Evolutionary conservation across 352 stramenopile species (phyloP).

Genomic region (Phytophthora lateralis): DNA sequence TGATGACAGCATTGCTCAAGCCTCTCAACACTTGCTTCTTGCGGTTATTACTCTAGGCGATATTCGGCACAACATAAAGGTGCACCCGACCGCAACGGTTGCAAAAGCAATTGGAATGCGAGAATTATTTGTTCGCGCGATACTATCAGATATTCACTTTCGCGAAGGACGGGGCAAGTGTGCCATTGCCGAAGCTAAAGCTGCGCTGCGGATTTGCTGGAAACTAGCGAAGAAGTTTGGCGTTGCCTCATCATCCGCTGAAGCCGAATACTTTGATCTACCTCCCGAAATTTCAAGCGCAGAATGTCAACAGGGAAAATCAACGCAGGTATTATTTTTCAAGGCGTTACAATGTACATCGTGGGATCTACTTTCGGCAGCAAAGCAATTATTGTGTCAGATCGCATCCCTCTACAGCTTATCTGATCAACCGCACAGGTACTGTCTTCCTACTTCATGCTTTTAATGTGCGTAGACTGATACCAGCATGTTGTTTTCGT

Average conservation of each 20-base stretch:
- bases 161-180: conserved; percentile 40
- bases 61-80: conserved; percentile 18
- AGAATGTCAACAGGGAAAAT: conserved; percentile 18
- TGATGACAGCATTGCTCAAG: conserved; percentile 12
- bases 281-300: conserved; percentile 40
- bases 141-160: conserved; percentile 66
- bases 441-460: conserved; percentile 4
- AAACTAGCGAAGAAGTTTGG: conserved; percentile 61
- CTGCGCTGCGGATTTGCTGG: conserved; percentile 69
- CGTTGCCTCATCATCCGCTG: conserved; percentile 8
- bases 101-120: conserved; percentile 56
- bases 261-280: conserved; percentile 41
- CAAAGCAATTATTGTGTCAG: conserved; percentile 66
- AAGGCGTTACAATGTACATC: conserved; percentile 72
- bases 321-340: conserved; percentile 53
- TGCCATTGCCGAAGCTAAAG: conserved; percentile 64
- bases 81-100: conserved; percentile 2
- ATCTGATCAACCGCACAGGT: conserved; percentile 60
- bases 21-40: conserved; percentile 37
- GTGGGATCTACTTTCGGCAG: conserved; percentile 65
- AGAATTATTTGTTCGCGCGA: conserved; percentile 52
- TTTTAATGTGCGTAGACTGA: conserved; percentile 7
- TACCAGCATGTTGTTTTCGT: conserved; percentile 8
- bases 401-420: conserved; percentile 62
- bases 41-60: conserved; percentile 19